Evolutionary conservation across 1,139 yeast species (phyloP).

Genomic region (Magnusiomyces suaveolens): DNA sequence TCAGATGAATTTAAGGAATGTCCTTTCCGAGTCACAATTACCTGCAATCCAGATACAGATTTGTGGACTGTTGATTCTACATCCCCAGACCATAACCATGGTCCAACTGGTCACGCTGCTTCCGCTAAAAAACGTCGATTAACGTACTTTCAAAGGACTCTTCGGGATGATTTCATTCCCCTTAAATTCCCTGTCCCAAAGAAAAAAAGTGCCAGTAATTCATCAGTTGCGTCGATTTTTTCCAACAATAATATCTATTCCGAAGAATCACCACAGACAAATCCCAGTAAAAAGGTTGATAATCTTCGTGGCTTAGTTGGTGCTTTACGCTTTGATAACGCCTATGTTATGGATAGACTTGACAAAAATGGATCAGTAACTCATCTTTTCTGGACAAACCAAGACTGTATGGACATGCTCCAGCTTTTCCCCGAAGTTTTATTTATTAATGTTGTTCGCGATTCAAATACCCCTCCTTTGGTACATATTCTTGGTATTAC

Average conservation of each 20-base stretch:
- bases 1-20: conserved; percentile 2
- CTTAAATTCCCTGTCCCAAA: background rate
- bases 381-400: conserved; percentile 14
- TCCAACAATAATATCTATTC: background rate
- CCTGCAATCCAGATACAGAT: background rate
- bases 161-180: conserved; percentile 7
- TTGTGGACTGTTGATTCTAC: conserved; percentile 6
- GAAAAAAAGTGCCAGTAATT: background rate
- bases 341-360: conserved; percentile 10
- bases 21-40: conserved; percentile 9
- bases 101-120: conserved; percentile 12
- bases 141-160: conserved; percentile 13
- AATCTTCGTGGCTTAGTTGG: conserved; percentile 12
- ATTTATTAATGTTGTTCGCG: conserved; percentile 10
- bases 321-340: conserved; percentile 15
- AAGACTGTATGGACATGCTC: conserved; percentile 14
- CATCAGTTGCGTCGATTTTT: background rate
- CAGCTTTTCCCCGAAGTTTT: conserved; percentile 15
- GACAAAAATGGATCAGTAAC: conserved; percentile 12
- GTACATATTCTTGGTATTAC: conserved; percentile 15
- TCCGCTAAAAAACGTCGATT: conserved; percentile 9
- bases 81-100: conserved; percentile 13
- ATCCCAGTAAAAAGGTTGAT: conserved; percentile 5
- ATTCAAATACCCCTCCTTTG: conserved; percentile 6
- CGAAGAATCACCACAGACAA: background rate